These are phyloP conservation scores for Calocera viscosa DNA, from an alignment of 768 basidiomycete genomes.

Conservation along the genomic window DNA sequence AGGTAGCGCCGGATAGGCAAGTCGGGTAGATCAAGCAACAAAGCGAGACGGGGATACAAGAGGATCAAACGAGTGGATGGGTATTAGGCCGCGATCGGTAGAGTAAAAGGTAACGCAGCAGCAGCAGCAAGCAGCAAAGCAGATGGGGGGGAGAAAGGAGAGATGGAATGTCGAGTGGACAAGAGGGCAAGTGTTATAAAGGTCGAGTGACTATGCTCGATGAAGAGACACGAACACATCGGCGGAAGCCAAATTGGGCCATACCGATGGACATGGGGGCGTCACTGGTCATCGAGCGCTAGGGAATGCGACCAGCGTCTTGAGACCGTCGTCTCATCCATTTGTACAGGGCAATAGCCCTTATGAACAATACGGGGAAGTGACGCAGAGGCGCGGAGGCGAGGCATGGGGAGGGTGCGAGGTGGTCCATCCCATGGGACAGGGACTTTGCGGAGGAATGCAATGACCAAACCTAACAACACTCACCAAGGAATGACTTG, in stretches of 20 bases:
- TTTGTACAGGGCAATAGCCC: conserved; percentile 1
- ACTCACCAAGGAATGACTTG: conserved; percentile 6
- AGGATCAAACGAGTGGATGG: conserved; percentile 5
- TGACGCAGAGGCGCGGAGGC: conserved; percentile 5
- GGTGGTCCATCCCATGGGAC: conserved; percentile 5
- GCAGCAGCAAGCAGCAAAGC: conserved; percentile 4
- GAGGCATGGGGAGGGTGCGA: neutral
- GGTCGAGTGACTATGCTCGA: neutral
- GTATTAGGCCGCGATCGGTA: neutral
- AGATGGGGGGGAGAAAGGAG: neutral
- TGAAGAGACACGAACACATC: neutral
- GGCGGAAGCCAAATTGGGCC: neutral
- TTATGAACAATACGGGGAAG: neutral
- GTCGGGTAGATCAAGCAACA: conserved; percentile 3
- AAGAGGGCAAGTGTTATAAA: neutral
- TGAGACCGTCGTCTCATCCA: conserved; percentile 1
- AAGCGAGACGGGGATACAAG: conserved; percentile 9
- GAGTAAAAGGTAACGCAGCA: conserved; percentile 1
- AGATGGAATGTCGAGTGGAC: neutral
- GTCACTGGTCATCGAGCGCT: neutral
- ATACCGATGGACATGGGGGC: neutral
- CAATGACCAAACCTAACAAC: neutral
- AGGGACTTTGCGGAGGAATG: conserved; percentile 7
- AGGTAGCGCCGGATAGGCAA: conserved; percentile 4
- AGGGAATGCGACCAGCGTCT: conserved; percentile 6